phyloP scores from a whole-genome alignment of 257 asterid species.

The Gynochthodes officinalis region DNA sequence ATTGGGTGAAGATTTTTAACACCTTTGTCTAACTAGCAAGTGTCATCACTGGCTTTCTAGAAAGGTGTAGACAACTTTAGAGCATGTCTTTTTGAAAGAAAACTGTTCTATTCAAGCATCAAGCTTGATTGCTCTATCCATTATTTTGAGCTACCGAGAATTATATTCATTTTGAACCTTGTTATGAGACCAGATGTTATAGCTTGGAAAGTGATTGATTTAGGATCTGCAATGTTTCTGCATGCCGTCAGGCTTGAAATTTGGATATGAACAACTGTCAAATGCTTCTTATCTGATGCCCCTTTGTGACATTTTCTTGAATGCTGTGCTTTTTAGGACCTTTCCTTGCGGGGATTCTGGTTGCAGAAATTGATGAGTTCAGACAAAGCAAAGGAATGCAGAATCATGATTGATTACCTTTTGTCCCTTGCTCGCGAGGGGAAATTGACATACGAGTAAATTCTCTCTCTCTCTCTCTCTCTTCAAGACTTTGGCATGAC shows the following conservation, averaged over 20 bases:
- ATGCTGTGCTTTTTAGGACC: conserved; percentile 50
- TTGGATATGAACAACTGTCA: background rate
- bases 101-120: background rate
- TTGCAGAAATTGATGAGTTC: conserved; percentile 79
- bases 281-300: background rate
- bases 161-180: background rate
- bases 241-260: background rate
- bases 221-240: background rate
- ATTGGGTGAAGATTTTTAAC: background rate
- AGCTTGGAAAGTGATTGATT: background rate
- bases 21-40: background rate
- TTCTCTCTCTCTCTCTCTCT: conserved; percentile 7
- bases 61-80: background rate
- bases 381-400: conserved; percentile 60
- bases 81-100: background rate
- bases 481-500: background rate
- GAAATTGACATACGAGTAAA: conserved; percentile 78
- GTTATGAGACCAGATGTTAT: conserved; percentile 5
- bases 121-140: background rate
- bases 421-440: conserved; percentile 59
- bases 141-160: background rate
- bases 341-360: conserved; percentile 95
- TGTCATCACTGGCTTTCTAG: background rate
- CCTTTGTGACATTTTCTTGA: background rate
- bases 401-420: conserved; percentile 71